Base-by-base conservation (phyloP, 768 basidiomycete genomes). In the Trametes cubensis region DNA sequence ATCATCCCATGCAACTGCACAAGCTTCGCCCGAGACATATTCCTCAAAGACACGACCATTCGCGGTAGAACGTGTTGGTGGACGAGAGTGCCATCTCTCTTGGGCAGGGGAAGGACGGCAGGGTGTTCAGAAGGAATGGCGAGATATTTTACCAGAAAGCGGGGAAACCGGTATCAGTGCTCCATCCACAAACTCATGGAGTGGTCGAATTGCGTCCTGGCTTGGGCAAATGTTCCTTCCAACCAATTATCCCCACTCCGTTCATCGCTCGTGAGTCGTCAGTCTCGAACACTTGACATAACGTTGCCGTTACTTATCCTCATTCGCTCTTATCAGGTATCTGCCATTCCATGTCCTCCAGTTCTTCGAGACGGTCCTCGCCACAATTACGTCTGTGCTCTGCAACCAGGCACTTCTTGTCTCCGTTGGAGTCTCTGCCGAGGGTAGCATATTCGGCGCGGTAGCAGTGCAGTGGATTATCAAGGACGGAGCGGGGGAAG, bases 381-480 rank as follows among this genome's bases (percentile, higher is more conserved):
- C 67, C 1, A 72, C 71, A 1, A 52, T 72, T 38, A 67, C 70
- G 6, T 69, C 69, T 7, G 69, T 70, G 23, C 69, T 72, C 14
- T 72, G 71, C 63, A 72, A 72, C 56, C 71, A 72, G 51, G 71
- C 71, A 38, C 65, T 70, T 34, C 65, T 72, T 8, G 66, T 69
- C 1, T 70, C 71, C 15, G 71, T 72, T 18, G 71, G 71, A 0
- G 65, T 72, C 26, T 69, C 68, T 21, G 71, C 71, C 14, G 71
- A 70, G 51, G 71, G 68, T 55, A 70, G 69, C 55, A 64, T 72
- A 4, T 70, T 72, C 44, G 71, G 71, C 11, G 71, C 71, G 20
- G 71, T 72, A 23, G 69, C 69, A 25, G 68, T 69, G n/a, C 71
- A 72, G 55, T 72, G 71, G 71, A 69, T 72, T 60, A 72, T 72